A percentile compares a stretch with the other conserved stretches of the same genome.
These are phyloP conservation scores for Purpureocillium takamizusanense DNA, from an alignment of 2,329 filamentous ascomycete species.

Conservation along the genomic window DNA sequence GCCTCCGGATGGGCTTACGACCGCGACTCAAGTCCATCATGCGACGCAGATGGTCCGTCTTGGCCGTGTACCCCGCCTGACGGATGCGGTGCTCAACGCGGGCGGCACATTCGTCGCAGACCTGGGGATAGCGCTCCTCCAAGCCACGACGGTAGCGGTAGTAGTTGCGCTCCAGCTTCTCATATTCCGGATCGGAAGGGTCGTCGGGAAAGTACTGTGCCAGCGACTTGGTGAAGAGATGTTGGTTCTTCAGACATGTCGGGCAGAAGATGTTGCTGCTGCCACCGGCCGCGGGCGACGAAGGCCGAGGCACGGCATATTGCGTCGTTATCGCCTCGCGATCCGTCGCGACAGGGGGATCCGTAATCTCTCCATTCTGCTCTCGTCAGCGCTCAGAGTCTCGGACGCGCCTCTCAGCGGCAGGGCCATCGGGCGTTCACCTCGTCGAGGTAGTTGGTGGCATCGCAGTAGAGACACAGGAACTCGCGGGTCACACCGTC, in stretches of 20 bases:
- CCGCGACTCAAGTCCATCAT: conserved; percentile 59
- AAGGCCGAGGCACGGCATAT: conserved; percentile 35
- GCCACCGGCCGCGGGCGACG: conserved; percentile 2
- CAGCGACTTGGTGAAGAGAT: conserved; percentile 65
- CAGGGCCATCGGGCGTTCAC: conserved; percentile 34
- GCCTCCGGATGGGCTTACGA: conserved; percentile 16
- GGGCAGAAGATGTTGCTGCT: conserved; percentile 52
- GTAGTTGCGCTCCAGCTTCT: conserved; percentile 57
- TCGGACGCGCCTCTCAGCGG: no score
- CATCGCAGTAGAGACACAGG: conserved; percentile 69
- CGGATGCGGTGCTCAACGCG: conserved; percentile 62
- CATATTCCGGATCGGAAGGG: conserved; percentile 57
- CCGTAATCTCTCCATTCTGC: conserved; percentile 80
- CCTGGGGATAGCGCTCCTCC: conserved; percentile 79
- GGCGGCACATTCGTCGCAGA: conserved; percentile 73
- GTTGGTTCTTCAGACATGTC: conserved; percentile 82
- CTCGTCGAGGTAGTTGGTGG: conserved; percentile 82
- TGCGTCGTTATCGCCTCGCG: conserved; percentile 30
- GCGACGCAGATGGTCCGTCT: conserved; percentile 69
- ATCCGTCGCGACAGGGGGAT: conserved; percentile 60
- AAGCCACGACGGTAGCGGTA: conserved; percentile 62
- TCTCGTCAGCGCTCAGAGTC: no score
- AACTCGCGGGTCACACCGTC: conserved; percentile 55
- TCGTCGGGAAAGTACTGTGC: conserved; percentile 69
- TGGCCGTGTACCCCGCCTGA: conserved; percentile 68